Conservation (phyloP, 495 filamentous ascomycete genomes). For the Talaromyces stipitatus region DNA sequence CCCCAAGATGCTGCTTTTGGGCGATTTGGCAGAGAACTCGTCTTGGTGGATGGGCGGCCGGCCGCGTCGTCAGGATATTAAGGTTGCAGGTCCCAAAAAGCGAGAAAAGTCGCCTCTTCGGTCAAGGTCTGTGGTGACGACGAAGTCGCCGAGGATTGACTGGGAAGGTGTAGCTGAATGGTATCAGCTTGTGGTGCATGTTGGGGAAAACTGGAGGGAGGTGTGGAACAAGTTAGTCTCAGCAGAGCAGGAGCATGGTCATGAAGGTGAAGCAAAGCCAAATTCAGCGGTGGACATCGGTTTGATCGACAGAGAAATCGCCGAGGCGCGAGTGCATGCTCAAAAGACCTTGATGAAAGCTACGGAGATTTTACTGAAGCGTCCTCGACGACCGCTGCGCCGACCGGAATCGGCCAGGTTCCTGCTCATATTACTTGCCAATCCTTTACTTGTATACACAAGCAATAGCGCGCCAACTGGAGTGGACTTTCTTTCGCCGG, state of each 20-base stretch:
- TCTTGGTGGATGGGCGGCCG: slow-evolving; percentile 70
- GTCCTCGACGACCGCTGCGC: slow-evolving; percentile 65
- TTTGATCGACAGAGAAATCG: slow-evolving; percentile 51
- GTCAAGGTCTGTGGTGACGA: slow-evolving; percentile 38
- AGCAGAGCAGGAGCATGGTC: slow-evolving; percentile 18
- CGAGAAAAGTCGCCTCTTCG: slow-evolving; percentile 17
- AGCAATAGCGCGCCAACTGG: slow-evolving; percentile 12
- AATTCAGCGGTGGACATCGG: slow-evolving; percentile 24
- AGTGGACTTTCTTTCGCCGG: neutral
- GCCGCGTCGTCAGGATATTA: slow-evolving; percentile 18
- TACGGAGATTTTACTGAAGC: slow-evolving; percentile 76
- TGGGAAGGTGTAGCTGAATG: slow-evolving; percentile 67
- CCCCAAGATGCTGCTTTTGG: slow-evolving; percentile 70
- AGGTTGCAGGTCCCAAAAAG: slow-evolving; percentile 18
- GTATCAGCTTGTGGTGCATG: slow-evolving; percentile 64
- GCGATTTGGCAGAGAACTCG: slow-evolving; percentile 75
- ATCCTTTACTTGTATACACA: slow-evolving; percentile 61
- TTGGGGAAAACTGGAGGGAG: slow-evolving; percentile 53
- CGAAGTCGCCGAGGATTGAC: slow-evolving; percentile 63
- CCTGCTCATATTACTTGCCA: slow-evolving; percentile 75
- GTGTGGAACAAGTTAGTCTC: slow-evolving; percentile 38
- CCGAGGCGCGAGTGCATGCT: slow-evolving; percentile 60
- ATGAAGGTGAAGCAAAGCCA: slow-evolving; percentile 16
- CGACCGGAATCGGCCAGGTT: slow-evolving; percentile 69
- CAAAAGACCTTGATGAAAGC: slow-evolving; percentile 71